Evolutionary conservation across 192 early-diverging fungal species (phyloP).

Genomic region (Coemansia sp.): DNA sequence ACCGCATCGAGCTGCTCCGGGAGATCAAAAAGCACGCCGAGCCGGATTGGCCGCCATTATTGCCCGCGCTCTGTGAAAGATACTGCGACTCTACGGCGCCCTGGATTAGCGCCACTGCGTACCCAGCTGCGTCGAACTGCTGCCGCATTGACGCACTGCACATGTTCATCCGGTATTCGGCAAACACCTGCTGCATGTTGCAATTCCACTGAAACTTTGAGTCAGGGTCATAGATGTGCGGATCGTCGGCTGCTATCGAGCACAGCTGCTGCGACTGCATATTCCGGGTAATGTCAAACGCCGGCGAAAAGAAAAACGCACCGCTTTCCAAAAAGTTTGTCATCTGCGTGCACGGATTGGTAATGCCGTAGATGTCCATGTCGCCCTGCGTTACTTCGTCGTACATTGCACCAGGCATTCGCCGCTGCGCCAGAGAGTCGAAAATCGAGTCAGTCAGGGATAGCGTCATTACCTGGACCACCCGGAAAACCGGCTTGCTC

Average conservation of each 20-base stretch:
- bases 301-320: constrained; percentile 90
- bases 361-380: constrained; percentile 28
- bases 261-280: constrained; percentile 64
- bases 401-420: constrained; percentile 41
- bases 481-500: constrained; percentile 53
- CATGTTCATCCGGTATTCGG: constrained; percentile 74
- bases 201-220: constrained; percentile 91
- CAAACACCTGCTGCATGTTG: constrained; percentile 75
- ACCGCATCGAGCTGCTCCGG: constrained; percentile 47
- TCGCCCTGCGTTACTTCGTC: constrained; percentile 46
- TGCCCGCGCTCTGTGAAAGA: constrained; percentile 2
- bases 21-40: constrained; percentile 41
- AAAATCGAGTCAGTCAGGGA: constrained; percentile 73
- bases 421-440: constrained; percentile 54
- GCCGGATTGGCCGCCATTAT: too few relatives aligned
- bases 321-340: constrained; percentile 79
- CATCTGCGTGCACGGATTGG: constrained; percentile 77
- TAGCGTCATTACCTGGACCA: constrained; percentile 72
- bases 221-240: constrained; percentile 52
- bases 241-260: constrained; percentile 29
- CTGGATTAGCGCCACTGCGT: constrained; percentile 62
- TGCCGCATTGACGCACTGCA: constrained; percentile 61
- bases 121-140: constrained; percentile 68
- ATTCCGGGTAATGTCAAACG: constrained; percentile 84
- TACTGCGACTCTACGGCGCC: constrained; percentile 38